Evolutionary conservation across 768 basidiomycete genomes (phyloP).

Genomic region (Tremella fuciformis): DNA sequence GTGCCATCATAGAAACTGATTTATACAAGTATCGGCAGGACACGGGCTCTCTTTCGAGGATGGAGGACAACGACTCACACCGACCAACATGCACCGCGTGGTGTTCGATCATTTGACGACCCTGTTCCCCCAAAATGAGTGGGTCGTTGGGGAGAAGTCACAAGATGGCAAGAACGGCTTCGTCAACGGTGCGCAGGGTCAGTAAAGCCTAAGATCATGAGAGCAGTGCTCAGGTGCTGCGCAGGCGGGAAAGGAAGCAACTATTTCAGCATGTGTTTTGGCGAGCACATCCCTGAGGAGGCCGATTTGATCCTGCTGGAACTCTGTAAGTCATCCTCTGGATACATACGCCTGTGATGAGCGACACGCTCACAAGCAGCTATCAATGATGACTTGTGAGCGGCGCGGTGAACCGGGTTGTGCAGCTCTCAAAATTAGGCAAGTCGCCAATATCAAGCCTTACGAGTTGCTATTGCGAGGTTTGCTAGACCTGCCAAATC

Average conservation of each 20-base stretch:
- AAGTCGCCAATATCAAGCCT: conserved; percentile 19
- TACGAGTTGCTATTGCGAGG: conserved; percentile 44
- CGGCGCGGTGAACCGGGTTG: neutral
- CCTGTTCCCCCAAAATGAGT: conserved; percentile 28
- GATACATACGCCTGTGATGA: conserved; percentile 34
- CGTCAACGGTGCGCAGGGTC: conserved; percentile 47
- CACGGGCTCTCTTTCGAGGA: conserved; percentile 17
- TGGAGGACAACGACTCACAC: conserved; percentile 16
- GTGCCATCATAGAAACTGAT: neutral
- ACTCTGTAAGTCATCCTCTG: conserved; percentile 27
- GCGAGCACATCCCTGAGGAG: conserved; percentile 48
- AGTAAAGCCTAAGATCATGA: conserved; percentile 18
- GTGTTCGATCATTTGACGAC: conserved; percentile 36
- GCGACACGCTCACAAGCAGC: conserved; percentile 17
- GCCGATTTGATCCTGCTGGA: conserved; percentile 50
- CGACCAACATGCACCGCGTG: conserved; percentile 28
- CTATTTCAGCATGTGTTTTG: conserved; percentile 49
- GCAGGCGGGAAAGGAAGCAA: conserved; percentile 22
- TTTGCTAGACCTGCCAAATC: conserved; percentile 37
- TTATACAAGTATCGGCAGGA: conserved; percentile 25
- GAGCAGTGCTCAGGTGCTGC: too few relatives aligned
- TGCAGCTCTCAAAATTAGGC: neutral
- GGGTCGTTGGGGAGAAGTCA: conserved; percentile 13
- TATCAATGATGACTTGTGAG: neutral
- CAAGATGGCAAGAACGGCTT: conserved; percentile 32